Percentiles rank a stretch among this genome's conserved stretches.
These are phyloP conservation scores for Aspergillus saccharolyticus DNA, from an alignment of 495 filamentous ascomycete genomes.

Conservation along the genomic window DNA sequence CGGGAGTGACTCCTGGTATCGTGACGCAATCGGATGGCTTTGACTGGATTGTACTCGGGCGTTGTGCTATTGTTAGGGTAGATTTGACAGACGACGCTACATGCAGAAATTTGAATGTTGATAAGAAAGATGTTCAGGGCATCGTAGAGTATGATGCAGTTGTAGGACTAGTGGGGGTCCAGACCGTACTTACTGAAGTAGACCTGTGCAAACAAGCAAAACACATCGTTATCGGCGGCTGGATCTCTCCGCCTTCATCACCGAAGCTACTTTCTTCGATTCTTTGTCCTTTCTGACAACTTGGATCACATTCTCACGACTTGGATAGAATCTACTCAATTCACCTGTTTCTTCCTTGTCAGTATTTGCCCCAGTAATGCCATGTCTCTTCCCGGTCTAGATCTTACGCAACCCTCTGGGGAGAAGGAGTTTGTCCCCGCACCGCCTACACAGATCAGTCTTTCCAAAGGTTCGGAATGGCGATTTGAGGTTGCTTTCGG, in stretches of 20 bases:
- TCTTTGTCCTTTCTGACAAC: background rate
- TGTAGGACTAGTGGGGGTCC: too few species aligned
- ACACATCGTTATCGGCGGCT: conserved; percentile 18
- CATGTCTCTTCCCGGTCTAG: conserved; percentile 48
- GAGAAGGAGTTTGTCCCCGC: conserved; percentile 35
- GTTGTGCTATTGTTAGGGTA: conserved; percentile 8
- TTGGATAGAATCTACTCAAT: background rate
- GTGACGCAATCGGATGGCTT: conserved; percentile 4
- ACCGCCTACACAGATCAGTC: conserved; percentile 39
- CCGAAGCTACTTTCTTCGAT: background rate
- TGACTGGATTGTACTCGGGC: conserved; percentile 3
- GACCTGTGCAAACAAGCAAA: conserved; percentile 28
- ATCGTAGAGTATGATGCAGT: too few species aligned
- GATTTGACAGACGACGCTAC: conserved; percentile 5
- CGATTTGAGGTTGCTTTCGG: conserved; percentile 81
- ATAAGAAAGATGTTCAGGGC: background rate
- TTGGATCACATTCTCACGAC: too few species aligned
- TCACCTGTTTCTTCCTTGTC: too few species aligned
- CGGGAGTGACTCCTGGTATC: conserved; percentile 4
- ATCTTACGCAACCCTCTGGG: conserved; percentile 39
- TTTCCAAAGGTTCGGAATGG: conserved; percentile 66
- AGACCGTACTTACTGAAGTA: too few species aligned
- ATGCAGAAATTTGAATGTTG: background rate
- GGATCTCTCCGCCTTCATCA: background rate
- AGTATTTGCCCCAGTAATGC: conserved; percentile 16